Conservation (phyloP, 768 basidiomycete species). For the Mycena galopus region DNA sequence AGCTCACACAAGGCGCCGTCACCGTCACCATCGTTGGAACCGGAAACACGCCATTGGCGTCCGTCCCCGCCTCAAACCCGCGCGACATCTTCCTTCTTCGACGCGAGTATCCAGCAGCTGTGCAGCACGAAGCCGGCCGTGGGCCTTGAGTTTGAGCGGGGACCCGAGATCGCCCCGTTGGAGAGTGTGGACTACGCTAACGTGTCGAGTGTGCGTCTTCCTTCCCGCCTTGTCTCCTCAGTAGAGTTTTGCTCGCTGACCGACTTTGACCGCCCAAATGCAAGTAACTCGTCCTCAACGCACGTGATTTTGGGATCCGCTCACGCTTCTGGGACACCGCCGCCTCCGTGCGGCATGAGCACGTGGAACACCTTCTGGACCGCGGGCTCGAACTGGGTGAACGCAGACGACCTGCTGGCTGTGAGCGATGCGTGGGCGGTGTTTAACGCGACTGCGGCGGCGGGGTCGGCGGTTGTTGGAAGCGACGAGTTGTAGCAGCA, state of each 20-base stretch:
- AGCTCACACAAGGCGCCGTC: slow-evolving; percentile 37
- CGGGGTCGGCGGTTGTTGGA: too few species aligned
- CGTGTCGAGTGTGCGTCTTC: slow-evolving; percentile 34
- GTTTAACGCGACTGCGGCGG: slow-evolving; percentile 6
- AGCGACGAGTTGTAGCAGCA: neutral
- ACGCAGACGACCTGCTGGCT: slow-evolving; percentile 42
- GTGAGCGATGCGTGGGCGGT: slow-evolving; percentile 35
- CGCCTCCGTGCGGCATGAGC: slow-evolving; percentile 25
- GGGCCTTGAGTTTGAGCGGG: slow-evolving; percentile 34
- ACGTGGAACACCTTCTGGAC: slow-evolving; percentile 40
- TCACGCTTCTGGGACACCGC: slow-evolving; percentile 44
- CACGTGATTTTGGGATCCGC: slow-evolving; percentile 38
- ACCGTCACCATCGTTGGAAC: slow-evolving; percentile 43
- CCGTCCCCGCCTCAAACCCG: slow-evolving; percentile 35
- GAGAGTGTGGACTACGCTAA: slow-evolving; percentile 40
- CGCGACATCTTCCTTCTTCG: slow-evolving; percentile 45
- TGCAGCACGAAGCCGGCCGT: slow-evolving; percentile 29
- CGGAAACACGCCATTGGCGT: slow-evolving; percentile 43
- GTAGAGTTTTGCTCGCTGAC: too few species aligned
- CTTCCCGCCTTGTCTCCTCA: neutral
- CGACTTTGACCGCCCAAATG: slow-evolving; percentile 36
- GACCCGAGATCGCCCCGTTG: slow-evolving; percentile 39
- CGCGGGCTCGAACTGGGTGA: slow-evolving; percentile 43
- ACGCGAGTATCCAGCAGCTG: slow-evolving; percentile 39
- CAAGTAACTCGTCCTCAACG: slow-evolving; percentile 36